These are phyloP conservation scores for Penicillium sp. DNA, from an alignment of 2,329 filamentous ascomycete species.

Conservation along the genomic window DNA sequence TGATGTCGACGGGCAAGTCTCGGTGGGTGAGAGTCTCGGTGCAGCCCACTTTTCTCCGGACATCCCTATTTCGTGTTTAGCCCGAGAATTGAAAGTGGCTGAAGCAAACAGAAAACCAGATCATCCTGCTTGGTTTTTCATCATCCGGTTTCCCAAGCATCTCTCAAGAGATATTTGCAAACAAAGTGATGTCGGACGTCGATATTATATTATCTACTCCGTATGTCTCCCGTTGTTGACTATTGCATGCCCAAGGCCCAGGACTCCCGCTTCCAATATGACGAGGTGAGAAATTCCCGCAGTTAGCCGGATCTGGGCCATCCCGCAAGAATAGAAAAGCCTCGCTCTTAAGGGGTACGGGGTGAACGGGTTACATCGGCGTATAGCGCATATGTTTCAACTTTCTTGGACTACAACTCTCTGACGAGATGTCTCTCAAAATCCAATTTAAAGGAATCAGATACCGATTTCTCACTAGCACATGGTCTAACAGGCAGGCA, in stretches of 20 bases:
- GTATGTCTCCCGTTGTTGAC: too few relatives aligned
- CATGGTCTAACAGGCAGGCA: slow-evolving; percentile 16
- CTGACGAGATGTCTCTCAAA: background rate
- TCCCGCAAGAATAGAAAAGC: slow-evolving; percentile 7
- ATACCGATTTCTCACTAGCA: slow-evolving; percentile 22
- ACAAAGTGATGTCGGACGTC: background rate
- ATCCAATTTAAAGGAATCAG: slow-evolving; percentile 46
- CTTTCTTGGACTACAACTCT: background rate
- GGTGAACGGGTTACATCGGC: background rate
- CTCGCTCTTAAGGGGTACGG: background rate
- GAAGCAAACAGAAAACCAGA: background rate
- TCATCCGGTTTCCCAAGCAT: background rate
- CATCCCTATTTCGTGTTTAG: background rate
- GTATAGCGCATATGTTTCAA: background rate
- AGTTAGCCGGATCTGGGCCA: slow-evolving; percentile 1
- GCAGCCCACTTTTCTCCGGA: background rate
- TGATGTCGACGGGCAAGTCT: slow-evolving; percentile 1
- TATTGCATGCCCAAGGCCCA: too few relatives aligned
- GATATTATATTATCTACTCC: too few relatives aligned
- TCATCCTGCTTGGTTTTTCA: background rate
- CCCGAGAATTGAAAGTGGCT: background rate
- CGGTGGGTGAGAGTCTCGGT: too few relatives aligned
- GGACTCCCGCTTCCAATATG: background rate
- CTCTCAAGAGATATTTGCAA: background rate
- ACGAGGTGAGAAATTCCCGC: background rate